Evolutionary conservation across 2,329 filamentous ascomycete genomes (phyloP).

Genomic region (Podosphaera fusca): DNA sequence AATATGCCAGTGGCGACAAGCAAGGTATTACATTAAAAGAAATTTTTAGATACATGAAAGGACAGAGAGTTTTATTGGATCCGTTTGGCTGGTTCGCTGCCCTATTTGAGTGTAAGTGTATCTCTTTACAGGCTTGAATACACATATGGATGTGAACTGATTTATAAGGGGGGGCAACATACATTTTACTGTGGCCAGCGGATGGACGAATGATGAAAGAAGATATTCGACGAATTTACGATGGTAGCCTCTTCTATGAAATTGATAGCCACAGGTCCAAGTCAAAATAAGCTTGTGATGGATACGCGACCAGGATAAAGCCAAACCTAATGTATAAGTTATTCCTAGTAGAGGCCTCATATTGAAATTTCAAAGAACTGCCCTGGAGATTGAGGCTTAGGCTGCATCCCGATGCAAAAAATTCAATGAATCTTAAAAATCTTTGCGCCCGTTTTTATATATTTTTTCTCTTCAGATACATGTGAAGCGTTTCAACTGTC

Average conservation of each 20-base stretch:
- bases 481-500: too few relatives aligned
- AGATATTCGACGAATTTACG: conserved; percentile 28
- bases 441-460: too few relatives aligned
- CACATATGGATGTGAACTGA: not conserved
- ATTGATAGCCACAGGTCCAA: conserved; percentile 12
- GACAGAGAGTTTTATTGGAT: conserved; percentile 21
- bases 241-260: conserved; percentile 27
- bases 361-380: too few relatives aligned
- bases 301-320: too few relatives aligned
- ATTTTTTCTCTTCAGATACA: too few relatives aligned
- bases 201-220: conserved; percentile 34
- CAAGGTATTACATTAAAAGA: conserved; percentile 20
- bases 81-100: conserved; percentile 19
- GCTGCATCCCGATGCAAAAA: too few relatives aligned
- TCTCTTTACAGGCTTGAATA: not conserved
- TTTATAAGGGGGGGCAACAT: conserved; percentile 23
- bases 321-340: too few relatives aligned
- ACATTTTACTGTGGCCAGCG: conserved; percentile 29
- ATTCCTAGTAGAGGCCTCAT: too few relatives aligned
- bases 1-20: conserved; percentile 20
- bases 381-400: too few relatives aligned
- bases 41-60: conserved; percentile 18
- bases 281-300: not conserved
- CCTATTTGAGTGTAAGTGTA: conserved; percentile 16
- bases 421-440: too few relatives aligned